Evolutionary conservation across 148 eudicot genomes (phyloP), one percentile per base, ranked within the genome.

Genomic region (Camellia sinensis): DNA sequence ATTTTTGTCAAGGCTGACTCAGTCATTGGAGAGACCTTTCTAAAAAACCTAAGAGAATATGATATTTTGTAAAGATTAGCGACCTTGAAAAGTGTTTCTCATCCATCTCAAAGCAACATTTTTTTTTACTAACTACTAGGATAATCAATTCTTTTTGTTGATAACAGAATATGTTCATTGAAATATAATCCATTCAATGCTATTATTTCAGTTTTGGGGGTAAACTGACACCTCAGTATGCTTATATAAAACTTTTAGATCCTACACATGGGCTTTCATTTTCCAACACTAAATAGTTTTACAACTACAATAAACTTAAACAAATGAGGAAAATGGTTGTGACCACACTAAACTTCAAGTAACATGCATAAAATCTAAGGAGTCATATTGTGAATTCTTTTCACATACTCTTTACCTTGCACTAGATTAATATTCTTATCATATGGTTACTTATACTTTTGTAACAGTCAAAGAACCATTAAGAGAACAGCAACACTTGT

Each of bases 1-100:
- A 82, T 94, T 69, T 96, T 96, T 78, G 92, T 96, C 37, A 96
- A 94, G 83, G 86, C 86, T 80, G 89, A 87, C 81, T 94, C 98
- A 68, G 40, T 71, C 44, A 56, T 92, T 75, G 97, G 92, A 67
- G 90, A 96, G 80, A 92, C 90, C 7, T 94, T 96, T 77, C 85
- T 96, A 2, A 76, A 81, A 73, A 89, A 91, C 71, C 85, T 96
- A 64, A 86, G 71, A 79, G 88, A 92, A 40, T 74, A 88, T 74
- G 63, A 84, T 46, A 76, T 91, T 72, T 63, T 90, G 67, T 89
- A 80, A 82, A 77, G 46, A 84, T 22, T 72, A 52, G 53, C 43
- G 53, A 54, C 44, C 53, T 18, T 69, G 53, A 9, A 50, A 10
- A 29, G 22, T 17, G 29, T 62, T 17, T 19, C 22, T 62, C 29